Evolutionary conservation across 257 asterid genomes (phyloP), one percentile per base, ranked within the genome.

Genomic region (Thymus quinquecostatus): DNA sequence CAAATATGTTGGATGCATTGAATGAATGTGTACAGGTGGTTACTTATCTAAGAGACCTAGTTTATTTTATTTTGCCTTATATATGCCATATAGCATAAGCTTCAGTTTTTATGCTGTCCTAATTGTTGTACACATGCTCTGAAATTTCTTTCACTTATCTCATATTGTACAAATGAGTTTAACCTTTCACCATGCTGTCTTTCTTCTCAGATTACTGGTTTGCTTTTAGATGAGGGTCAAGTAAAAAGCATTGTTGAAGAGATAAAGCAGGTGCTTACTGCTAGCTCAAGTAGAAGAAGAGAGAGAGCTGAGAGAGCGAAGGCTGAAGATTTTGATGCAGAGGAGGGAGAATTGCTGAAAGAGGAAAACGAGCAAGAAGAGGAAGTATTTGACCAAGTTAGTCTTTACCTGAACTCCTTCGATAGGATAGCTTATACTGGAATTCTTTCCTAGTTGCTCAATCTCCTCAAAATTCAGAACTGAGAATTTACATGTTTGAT

Each of bases 301-400:
- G 97, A 92, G 82, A 83, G 98, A 65, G 87, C 90, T 47, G 98
- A 95, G 82, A 85, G 99, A 86, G 79, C 96, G 66, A 89, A 88
- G 71, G 98, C 99, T 80, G 99, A 95, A 83, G 99, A 95, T 80
- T 95, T 95, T 76, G 99, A 92, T 82, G 99, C 91, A 6, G 99
- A 95, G 83, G 99, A 95, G 82, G 92, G 93, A 69, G 98, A 92
- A 87, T 63, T 92, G 73, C 96, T 95, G 49, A 88, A 78, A 78
- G 99, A 91, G 88, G 99, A 95, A 86, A 88, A 92, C 56, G 99
- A 95, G 85, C 99, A 88, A 82, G 99, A 95, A 80, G 99, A 95
- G 84, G 97, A 88, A 82, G 97, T 95, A 57, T 95, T 95, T 83
- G 98, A 92, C 73, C 98, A 95, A 87, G 99, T 92, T 71, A 64